These are phyloP conservation scores for Fomitopsis betulina DNA, from an alignment of 1,284 basidiomycete species.

Conservation along the genomic window DNA sequence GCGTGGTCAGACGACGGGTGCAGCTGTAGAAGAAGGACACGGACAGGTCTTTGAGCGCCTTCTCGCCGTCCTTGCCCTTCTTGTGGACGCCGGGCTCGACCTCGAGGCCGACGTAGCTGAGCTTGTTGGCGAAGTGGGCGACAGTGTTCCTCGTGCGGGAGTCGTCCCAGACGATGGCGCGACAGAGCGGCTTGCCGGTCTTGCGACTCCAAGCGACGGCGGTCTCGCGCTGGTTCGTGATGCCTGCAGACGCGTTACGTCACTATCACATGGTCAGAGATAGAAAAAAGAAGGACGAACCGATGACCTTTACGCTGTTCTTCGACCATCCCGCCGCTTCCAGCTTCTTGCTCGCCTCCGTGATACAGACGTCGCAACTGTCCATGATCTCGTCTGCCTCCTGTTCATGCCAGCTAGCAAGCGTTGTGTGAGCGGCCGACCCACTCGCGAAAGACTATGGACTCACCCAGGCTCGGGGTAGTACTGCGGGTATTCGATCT, in stretches of 20 bases:
- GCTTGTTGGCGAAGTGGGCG: constrained; percentile 70
- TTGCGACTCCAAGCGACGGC: constrained; percentile 90
- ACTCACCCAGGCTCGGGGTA: constrained; percentile 82
- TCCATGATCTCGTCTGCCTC: constrained; percentile 83
- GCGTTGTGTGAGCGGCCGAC: neutral
- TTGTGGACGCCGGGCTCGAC: constrained; percentile 60
- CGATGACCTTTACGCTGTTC: constrained; percentile 88
- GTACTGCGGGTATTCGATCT: constrained; percentile 90
- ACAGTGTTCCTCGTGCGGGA: constrained; percentile 85
- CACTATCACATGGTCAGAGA: constrained; percentile 8
- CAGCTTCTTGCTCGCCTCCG: constrained; percentile 67
- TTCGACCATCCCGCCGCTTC: constrained; percentile 73
- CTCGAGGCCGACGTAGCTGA: constrained; percentile 74
- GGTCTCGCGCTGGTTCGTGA: constrained; percentile 98
- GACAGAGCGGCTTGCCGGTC: constrained; percentile 86
- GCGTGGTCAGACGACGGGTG: constrained; percentile 2
- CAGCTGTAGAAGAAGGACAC: constrained; percentile 14
- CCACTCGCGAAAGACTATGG: neutral
- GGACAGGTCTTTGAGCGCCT: constrained; percentile 68
- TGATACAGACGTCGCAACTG: constrained; percentile 77
- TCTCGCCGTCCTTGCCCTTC: constrained; percentile 67
- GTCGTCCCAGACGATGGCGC: constrained; percentile 96
- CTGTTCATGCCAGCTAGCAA: constrained; percentile 89
- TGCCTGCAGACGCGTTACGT: constrained; percentile 46
- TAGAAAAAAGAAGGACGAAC: constrained; percentile 38